Conservation (phyloP, 2,329 filamentous ascomycete genomes). For the Madurella fahalii region DNA sequence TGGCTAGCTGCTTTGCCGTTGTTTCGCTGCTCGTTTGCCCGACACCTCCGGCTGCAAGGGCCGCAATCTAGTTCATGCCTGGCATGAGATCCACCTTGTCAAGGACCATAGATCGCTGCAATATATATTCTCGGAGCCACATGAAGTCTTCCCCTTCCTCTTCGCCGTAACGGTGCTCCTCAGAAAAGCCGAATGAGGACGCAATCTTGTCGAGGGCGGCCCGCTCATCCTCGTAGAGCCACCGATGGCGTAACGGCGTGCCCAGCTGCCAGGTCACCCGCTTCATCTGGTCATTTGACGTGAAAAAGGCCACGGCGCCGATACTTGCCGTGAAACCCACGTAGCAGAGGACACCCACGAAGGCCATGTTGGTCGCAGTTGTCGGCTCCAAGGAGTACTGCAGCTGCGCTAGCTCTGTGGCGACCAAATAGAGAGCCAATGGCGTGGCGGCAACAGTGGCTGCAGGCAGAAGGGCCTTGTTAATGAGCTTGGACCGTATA, state of each 20-base stretch:
- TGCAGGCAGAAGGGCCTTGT: constrained; percentile 58
- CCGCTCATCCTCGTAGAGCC: constrained; percentile 86
- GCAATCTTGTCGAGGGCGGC: constrained; percentile 83
- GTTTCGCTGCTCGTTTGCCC: not conserved
- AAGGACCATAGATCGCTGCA: constrained; percentile 80
- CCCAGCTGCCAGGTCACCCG: constrained; percentile 87
- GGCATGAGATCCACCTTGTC: constrained; percentile 89
- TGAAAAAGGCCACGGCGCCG: constrained; percentile 78
- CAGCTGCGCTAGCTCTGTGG: constrained; percentile 60
- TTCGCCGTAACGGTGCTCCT: constrained; percentile 74
- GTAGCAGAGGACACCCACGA: constrained; percentile 79
- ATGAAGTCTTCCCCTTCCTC: constrained; percentile 92
- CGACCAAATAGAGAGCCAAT: constrained; percentile 64
- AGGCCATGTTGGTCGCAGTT: constrained; percentile 72
- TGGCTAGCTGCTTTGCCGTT: constrained; percentile 3
- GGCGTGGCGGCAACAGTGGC: constrained; percentile 56
- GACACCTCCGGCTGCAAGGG: not conserved
- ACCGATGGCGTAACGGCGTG: constrained; percentile 73
- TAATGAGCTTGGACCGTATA: constrained; percentile 62
- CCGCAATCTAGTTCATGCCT: constrained; percentile 60
- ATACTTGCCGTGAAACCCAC: constrained; percentile 75
- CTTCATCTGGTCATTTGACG: constrained; percentile 91
- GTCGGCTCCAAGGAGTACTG: constrained; percentile 74
- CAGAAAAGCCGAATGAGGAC: constrained; percentile 86
- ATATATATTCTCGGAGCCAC: constrained; percentile 74